A percentile compares a stretch with the other conserved stretches of the same genome.
Conservation (phyloP, 768 basidiomycete species). For the Exidia glandulosa region DNA sequence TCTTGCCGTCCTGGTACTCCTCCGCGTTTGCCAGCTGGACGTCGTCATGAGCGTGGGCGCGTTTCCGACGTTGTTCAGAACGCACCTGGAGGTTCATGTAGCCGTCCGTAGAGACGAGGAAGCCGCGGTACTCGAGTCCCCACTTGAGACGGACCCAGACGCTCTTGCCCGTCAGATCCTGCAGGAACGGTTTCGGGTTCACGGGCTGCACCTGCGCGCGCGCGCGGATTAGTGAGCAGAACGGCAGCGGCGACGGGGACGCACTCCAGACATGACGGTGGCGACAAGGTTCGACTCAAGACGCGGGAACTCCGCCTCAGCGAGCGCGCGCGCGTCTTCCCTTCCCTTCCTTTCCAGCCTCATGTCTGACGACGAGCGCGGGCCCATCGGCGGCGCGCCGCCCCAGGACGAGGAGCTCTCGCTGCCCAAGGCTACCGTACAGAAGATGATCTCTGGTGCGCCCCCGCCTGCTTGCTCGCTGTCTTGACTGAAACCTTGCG, state of each 20-base stretch:
- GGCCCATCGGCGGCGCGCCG: slow-evolving; percentile 46
- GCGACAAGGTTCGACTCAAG: slow-evolving; percentile 32
- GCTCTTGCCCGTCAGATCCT: slow-evolving; percentile 95
- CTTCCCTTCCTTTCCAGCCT: not conserved
- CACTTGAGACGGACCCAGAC: slow-evolving; percentile 95
- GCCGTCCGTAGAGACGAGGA: slow-evolving; percentile 95
- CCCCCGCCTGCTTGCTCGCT: not conserved
- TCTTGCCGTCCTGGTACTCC: slow-evolving; percentile 92
- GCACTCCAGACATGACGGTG: slow-evolving; percentile 57
- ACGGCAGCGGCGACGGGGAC: slow-evolving; percentile 17
- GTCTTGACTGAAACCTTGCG: not conserved
- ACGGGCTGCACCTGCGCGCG: slow-evolving; percentile 67
- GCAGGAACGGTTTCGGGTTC: slow-evolving; percentile 98
- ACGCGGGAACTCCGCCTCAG: not conserved
- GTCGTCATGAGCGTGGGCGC: not conserved
- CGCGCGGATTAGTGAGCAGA: slow-evolving; percentile 6
- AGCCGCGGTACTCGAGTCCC: slow-evolving; percentile 99
- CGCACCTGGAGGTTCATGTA: slow-evolving; percentile 98
- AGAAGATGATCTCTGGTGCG: slow-evolving; percentile 90
- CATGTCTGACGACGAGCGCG: slow-evolving; percentile 86
- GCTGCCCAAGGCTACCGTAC: slow-evolving; percentile 92
- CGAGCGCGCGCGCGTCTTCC: not conserved
- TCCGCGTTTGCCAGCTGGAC: slow-evolving; percentile 93
- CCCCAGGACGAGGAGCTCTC: slow-evolving; percentile 86
- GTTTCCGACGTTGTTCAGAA: slow-evolving; percentile 1